phyloP scores from a whole-genome alignment of 352 stramenopile genomes.

The Phytophthora hibernalis region DNA sequence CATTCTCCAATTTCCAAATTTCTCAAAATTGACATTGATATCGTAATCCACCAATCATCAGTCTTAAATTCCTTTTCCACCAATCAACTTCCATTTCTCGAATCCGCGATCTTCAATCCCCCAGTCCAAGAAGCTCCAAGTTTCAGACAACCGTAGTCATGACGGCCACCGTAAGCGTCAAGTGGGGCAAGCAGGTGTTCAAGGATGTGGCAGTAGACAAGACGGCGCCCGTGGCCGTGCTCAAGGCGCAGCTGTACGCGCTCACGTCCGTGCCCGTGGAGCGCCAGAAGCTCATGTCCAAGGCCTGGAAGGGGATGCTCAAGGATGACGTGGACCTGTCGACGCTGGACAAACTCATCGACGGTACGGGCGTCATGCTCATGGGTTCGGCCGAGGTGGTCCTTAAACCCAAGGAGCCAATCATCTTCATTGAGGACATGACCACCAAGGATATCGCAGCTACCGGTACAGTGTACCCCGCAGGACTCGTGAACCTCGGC shows the following conservation, averaged over 20 bases:
- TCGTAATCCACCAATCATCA: slow-evolving; percentile 11
- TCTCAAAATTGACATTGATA: slow-evolving; percentile 9
- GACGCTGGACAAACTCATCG: slow-evolving; percentile 59
- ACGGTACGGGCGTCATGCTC: slow-evolving; percentile 87
- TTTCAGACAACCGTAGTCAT: slow-evolving; percentile 31
- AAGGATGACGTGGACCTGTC: slow-evolving; percentile 84
- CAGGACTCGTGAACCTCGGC: slow-evolving; percentile 94
- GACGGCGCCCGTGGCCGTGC: slow-evolving; percentile 58
- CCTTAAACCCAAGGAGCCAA: slow-evolving; percentile 78
- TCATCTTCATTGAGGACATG: slow-evolving; percentile 91
- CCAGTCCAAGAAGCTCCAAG: slow-evolving; percentile 7
- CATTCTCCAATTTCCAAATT: slow-evolving; percentile 9
- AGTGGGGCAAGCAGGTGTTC: slow-evolving; percentile 91
- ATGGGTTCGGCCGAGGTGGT: slow-evolving; percentile 96
- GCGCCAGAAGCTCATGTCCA: slow-evolving; percentile 91
- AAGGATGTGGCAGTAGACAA: slow-evolving; percentile 75
- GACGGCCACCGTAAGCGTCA: slow-evolving; percentile 76
- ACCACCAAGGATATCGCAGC: slow-evolving; percentile 81
- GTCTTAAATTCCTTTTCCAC: not conserved
- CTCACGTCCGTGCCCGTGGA: slow-evolving; percentile 86
- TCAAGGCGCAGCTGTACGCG: slow-evolving; percentile 87
- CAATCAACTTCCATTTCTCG: slow-evolving; percentile 11
- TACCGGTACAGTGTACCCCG: slow-evolving; percentile 88
- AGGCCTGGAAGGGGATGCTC: slow-evolving; percentile 91
- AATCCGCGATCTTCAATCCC: slow-evolving; percentile 38